These are phyloP conservation scores for Cytospora piceicola DNA, from an alignment of 2,329 filamentous ascomycete species.

Conservation along the genomic window DNA sequence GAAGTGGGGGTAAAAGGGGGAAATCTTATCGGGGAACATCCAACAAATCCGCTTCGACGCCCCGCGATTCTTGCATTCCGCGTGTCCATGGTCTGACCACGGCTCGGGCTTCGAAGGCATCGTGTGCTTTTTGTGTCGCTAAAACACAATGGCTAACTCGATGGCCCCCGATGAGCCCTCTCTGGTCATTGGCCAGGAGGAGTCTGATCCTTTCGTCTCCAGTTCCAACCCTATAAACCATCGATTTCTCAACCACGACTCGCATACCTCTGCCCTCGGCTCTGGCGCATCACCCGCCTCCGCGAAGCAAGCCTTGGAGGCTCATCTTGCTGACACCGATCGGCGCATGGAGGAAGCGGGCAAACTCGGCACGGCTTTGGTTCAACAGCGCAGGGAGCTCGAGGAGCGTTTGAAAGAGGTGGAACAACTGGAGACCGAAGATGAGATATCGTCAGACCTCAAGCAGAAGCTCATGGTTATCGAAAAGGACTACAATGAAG, in stretches of 20 bases:
- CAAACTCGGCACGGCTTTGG: slow-evolving; percentile 82
- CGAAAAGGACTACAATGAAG: slow-evolving; percentile 93
- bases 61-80: slow-evolving; percentile 4
- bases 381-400: slow-evolving; percentile 85
- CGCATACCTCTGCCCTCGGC: slow-evolving; percentile 76
- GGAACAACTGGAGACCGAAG: slow-evolving; percentile 74
- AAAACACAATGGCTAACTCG: slow-evolving; percentile 48
- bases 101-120: slow-evolving; percentile 27
- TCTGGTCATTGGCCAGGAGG: slow-evolving; percentile 44
- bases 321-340: slow-evolving; percentile 90
- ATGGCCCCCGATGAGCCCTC: slow-evolving; percentile 48
- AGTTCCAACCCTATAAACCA: slow-evolving; percentile 55
- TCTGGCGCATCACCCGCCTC: slow-evolving; percentile 80
- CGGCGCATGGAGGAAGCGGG: slow-evolving; percentile 89
- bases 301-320: slow-evolving; percentile 85
- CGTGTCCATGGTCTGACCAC: slow-evolving; percentile 28
- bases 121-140: slow-evolving; percentile 28
- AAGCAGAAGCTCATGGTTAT: slow-evolving; percentile 82
- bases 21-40: slow-evolving; percentile 8
- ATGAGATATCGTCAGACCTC: slow-evolving; percentile 80
- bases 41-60: slow-evolving; percentile 8
- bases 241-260: slow-evolving; percentile 83
- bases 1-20: slow-evolving; percentile 9
- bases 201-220: slow-evolving; percentile 63
- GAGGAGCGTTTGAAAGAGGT: slow-evolving; percentile 83